phyloP scores from a whole-genome alignment of 2,329 filamentous ascomycete species.

The Amylocarpus encephaloides region DNA sequence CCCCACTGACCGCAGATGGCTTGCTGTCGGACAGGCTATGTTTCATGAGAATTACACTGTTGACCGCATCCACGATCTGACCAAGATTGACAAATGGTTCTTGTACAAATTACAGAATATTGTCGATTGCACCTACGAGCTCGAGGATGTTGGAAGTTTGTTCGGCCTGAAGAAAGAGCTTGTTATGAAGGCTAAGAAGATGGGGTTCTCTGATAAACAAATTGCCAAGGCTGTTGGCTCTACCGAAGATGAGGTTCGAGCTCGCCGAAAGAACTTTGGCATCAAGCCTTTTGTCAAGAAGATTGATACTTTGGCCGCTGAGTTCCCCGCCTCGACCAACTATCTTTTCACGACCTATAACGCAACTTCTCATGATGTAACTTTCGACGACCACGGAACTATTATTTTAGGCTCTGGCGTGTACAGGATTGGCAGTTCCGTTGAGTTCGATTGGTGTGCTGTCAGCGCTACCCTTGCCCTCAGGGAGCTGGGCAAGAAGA shows the following conservation, averaged over 20 bases:
- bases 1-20: conserved; percentile 93
- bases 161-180: conserved; percentile 83
- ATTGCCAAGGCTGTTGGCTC: conserved; percentile 81
- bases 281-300: conserved; percentile 96
- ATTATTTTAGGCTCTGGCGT: conserved; percentile 90
- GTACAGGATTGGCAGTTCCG: conserved; percentile 94
- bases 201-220: conserved; percentile 95
- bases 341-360: conserved; percentile 75
- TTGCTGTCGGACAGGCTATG: conserved; percentile 97
- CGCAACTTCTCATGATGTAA: conserved; percentile 85
- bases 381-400: conserved; percentile 85
- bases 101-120: conserved; percentile 97
- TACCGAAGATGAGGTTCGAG: conserved; percentile 84
- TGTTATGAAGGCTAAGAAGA: conserved; percentile 87
- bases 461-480: conserved; percentile 83
- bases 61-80: conserved; percentile 84
- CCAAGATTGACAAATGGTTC: conserved; percentile 99
- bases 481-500: conserved; percentile 86
- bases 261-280: conserved; percentile 74
- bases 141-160: conserved; percentile 77
- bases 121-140: conserved; percentile 79
- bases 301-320: conserved; percentile 94
- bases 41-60: conserved; percentile 93
- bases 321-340: conserved; percentile 35
- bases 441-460: conserved; percentile 98